Evolutionary conservation across 768 basidiomycete genomes (phyloP).

Genomic region (Lactarius quietus): DNA sequence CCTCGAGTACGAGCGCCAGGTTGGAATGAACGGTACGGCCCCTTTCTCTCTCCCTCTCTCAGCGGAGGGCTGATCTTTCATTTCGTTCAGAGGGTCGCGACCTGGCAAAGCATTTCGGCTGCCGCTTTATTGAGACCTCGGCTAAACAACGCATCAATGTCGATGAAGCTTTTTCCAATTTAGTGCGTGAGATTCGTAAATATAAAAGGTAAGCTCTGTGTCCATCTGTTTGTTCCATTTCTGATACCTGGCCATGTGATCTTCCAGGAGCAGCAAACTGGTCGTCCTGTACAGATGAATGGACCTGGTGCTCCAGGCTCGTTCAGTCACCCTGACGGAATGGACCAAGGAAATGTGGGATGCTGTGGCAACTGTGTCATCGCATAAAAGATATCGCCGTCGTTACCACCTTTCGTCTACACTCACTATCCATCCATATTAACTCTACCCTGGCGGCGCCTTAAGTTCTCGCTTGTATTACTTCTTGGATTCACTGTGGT

Average conservation of each 20-base stretch:
- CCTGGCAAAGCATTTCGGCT: slow-evolving; percentile 90
- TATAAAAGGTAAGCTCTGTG: slow-evolving; percentile 72
- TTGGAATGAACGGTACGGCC: slow-evolving; percentile 84
- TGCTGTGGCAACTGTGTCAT: slow-evolving; percentile 74
- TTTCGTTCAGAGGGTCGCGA: slow-evolving; percentile 82
- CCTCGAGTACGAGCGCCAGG: slow-evolving; percentile 92
- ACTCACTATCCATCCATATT: slow-evolving; percentile 7
- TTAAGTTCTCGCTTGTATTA: slow-evolving; percentile 17
- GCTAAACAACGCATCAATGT: slow-evolving; percentile 97
- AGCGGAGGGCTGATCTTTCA: not conserved
- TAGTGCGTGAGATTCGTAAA: slow-evolving; percentile 90
- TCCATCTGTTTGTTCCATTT: not conserved
- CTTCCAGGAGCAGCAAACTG: slow-evolving; percentile 70
- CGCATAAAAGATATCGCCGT: slow-evolving; percentile 32
- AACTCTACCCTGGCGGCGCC: not conserved
- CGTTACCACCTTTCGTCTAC: slow-evolving; percentile 15
- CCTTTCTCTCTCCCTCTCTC: not conserved
- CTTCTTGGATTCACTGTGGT: slow-evolving; percentile 18
- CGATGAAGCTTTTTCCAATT: slow-evolving; percentile 90
- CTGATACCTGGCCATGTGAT: not conserved
- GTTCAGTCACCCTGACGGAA: slow-evolving; percentile 45
- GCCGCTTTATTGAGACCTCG: slow-evolving; percentile 94
- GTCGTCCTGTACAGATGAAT: slow-evolving; percentile 58
- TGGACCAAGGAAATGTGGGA: slow-evolving; percentile 52
- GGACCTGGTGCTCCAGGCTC: slow-evolving; percentile 42